phyloP scores from a whole-genome alignment of 805 yeast genomes.

The Candida verbasci region DNA sequence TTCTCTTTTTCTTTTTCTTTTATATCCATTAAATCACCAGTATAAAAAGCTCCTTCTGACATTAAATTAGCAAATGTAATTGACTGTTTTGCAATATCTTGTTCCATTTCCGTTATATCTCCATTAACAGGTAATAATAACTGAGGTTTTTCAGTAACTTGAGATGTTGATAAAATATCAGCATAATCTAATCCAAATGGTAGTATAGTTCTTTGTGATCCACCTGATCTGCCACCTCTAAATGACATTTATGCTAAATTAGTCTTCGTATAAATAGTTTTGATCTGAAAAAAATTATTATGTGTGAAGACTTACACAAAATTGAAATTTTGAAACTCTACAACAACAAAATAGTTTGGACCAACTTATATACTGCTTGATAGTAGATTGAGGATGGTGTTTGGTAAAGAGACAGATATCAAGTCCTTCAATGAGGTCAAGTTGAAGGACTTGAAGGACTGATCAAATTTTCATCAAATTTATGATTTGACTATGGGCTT shows the following conservation, averaged over 20 bases:
- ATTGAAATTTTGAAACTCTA: not conserved
- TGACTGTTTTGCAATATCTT: slow-evolving; percentile 48
- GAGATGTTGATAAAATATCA: slow-evolving; percentile 43
- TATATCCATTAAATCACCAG: slow-evolving; percentile 44
- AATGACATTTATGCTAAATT: slow-evolving; percentile 62
- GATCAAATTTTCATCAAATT: too few relatives aligned
- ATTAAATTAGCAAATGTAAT: slow-evolving; percentile 51
- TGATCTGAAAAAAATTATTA: not conserved
- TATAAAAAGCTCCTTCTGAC: slow-evolving; percentile 62
- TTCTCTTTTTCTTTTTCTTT: slow-evolving; percentile 10
- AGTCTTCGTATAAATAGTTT: too few relatives aligned
- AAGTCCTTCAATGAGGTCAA: too few relatives aligned
- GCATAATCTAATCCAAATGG: slow-evolving; percentile 74
- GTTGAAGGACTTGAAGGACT: too few relatives aligned
- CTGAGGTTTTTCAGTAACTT: slow-evolving; percentile 37
- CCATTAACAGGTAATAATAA: slow-evolving; percentile 64
- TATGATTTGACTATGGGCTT: too few relatives aligned
- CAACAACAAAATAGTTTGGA: not conserved
- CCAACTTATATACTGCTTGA: too few relatives aligned
- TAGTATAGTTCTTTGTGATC: slow-evolving; percentile 43
- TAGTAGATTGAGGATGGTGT: too few relatives aligned
- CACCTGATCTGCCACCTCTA: slow-evolving; percentile 42
- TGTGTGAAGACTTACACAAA: slow-evolving; percentile 3
- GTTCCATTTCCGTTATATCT: slow-evolving; percentile 47
- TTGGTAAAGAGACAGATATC: too few relatives aligned